Evolutionary conservation across 371 early-diverging fungal genomes (phyloP), one percentile per base, ranked within the genome.

Genomic region (Mucor racemosus): DNA sequence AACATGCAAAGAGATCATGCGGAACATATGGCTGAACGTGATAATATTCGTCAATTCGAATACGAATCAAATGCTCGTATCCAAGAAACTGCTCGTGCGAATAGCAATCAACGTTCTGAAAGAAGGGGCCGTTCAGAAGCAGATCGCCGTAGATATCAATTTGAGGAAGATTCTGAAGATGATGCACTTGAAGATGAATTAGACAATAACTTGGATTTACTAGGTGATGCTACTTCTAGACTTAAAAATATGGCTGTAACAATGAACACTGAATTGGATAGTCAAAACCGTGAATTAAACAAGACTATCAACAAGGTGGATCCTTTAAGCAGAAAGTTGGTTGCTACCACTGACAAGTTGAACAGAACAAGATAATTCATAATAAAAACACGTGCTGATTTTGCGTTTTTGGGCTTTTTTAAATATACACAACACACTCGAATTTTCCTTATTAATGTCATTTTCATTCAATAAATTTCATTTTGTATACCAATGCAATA

Each of bases 161-260:
- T 90, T 65, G 90, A 91, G 65, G 90, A 81, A 50, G 85, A 81
- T 35, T 76, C 73, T 3, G 91, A 91, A 60, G 92, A 91, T 64
- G 84, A 88, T 60, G 84, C 80, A 2, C 61, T 87, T n/a, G 95
- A 95, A 76, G 80, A 88, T 64, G 95, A 95, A 69, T 90, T 95
- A 69, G 90, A 95, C 74, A 57, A 68, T 9, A 95, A 95, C 71
- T 65, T 95, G 72, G 88, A 91, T 70, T 69, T 87, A 65, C 77
- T 95, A 38, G 82, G 89, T 38, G 75, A 72, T 58, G 85, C 88
- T 14, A 68, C 91, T n/a, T 76, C 81, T 11, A 69, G 90, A 46
- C 75, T 95, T 56, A 92, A 90, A 82, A 84, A 89, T 71, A 88
- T 90, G 84, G 90, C 93, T 15, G 54, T 84, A 34, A 80, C 90